Evolutionary conservation across 2,329 filamentous ascomycete species (phyloP).

Genomic region (Aschersonia sp.): DNA sequence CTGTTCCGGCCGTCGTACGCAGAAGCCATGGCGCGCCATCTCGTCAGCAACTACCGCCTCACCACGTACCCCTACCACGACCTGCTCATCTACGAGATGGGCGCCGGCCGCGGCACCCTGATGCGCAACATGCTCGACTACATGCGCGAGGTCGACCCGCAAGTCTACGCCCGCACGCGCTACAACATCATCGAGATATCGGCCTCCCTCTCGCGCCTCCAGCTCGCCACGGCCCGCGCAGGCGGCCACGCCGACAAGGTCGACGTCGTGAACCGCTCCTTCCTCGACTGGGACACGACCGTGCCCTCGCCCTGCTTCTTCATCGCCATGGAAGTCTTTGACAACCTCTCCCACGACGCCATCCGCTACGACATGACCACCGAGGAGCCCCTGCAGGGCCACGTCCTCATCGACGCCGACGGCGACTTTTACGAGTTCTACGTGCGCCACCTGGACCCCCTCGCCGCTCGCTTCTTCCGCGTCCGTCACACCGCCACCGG

Average conservation of each 20-base stretch:
- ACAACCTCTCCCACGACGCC: constrained; percentile 93
- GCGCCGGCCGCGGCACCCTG: constrained; percentile 88
- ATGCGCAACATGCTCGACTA: constrained; percentile 98
- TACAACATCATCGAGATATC: constrained; percentile 97
- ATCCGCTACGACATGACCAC: constrained; percentile 80
- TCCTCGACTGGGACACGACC: constrained; percentile 84
- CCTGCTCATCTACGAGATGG: constrained; percentile 97
- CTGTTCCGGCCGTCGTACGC: constrained; percentile 94
- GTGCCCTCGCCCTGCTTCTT: constrained; percentile 96
- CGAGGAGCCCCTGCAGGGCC: constrained; percentile 72
- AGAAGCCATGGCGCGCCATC: constrained; percentile 90
- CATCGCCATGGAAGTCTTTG: constrained; percentile 92
- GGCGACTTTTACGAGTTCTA: constrained; percentile 97
- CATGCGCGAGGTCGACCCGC: constrained; percentile 76
- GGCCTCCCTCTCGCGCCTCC: constrained; percentile 60
- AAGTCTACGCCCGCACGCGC: constrained; percentile 85
- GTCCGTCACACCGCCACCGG: constrained; percentile 67
- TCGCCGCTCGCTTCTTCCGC: constrained; percentile 68
- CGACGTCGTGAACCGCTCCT: constrained; percentile 85
- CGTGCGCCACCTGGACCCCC: constrained; percentile 62
- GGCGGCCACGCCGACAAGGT: constrained; percentile 73
- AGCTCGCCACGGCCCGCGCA: constrained; percentile 52
- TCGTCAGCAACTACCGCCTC: constrained; percentile 91
- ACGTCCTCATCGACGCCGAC: constrained; percentile 68
- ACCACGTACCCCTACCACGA: constrained; percentile 92